Percentiles rank a stretch among this genome's conserved stretches.
Evolutionary conservation across 805 yeast genomes (phyloP).

Genomic region (Kregervanrija fluxuum): DNA sequence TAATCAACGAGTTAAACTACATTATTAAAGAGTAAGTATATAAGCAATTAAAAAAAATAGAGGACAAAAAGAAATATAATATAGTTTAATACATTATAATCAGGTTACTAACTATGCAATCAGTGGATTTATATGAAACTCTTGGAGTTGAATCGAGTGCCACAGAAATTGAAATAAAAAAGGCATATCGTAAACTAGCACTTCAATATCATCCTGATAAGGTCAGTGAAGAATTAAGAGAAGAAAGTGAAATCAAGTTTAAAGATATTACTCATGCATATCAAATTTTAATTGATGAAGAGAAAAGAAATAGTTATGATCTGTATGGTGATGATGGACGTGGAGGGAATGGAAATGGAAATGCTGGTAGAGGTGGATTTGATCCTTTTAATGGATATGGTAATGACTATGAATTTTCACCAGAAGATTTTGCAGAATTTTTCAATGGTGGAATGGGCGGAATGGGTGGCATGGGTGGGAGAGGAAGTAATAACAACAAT

Average conservation of each 20-base stretch:
- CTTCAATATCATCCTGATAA: slow-evolving; percentile 86
- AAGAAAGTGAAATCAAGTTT: slow-evolving; percentile 67
- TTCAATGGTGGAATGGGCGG: slow-evolving; percentile 40
- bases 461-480: slow-evolving; percentile 18
- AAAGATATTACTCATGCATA: slow-evolving; percentile 85
- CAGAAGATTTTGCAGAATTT: slow-evolving; percentile 75
- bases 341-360: slow-evolving; percentile 26
- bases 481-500: slow-evolving; percentile 2
- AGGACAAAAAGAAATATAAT: too few relatives aligned
- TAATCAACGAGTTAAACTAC: too few relatives aligned
- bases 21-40: too few relatives aligned
- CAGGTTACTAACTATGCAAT: too few relatives aligned
- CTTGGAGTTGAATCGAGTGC: slow-evolving; percentile 27
- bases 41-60: too few relatives aligned
- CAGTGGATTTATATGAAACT: slow-evolving; percentile 12
- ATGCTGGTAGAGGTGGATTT: slow-evolving; percentile 7
- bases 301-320: slow-evolving; percentile 52
- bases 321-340: slow-evolving; percentile 24
- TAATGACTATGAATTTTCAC: slow-evolving; percentile 39
- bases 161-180: slow-evolving; percentile 62
- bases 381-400: slow-evolving; percentile 32
- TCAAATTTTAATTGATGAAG: slow-evolving; percentile 70
- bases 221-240: slow-evolving; percentile 41
- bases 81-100: too few relatives aligned
- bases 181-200: slow-evolving; percentile 82